Conservation (phyloP, 176 grass and related monocot genomes). For the Thalia dealbata region DNA sequence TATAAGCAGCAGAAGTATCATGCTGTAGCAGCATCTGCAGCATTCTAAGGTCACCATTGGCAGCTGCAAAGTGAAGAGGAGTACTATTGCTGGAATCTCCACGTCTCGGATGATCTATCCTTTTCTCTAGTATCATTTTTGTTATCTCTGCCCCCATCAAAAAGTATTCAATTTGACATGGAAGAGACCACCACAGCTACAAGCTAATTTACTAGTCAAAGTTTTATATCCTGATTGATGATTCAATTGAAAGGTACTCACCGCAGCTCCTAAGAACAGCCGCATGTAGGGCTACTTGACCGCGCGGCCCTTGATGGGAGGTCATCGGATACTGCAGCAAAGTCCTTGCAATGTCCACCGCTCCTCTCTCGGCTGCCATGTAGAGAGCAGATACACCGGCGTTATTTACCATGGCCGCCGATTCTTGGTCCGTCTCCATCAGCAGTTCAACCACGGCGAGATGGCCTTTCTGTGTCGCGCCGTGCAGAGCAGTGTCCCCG, state of each 20-base stretch:
- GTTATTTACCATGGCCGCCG: not conserved
- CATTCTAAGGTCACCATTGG: constrained; percentile 26
- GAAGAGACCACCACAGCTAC: too few relatives aligned
- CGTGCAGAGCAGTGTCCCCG: constrained; percentile 29
- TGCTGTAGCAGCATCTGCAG: constrained; percentile 36
- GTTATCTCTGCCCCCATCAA: constrained; percentile 45
- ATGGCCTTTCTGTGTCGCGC: constrained; percentile 15
- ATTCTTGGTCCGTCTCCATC: not conserved
- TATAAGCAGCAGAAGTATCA: constrained; percentile 35
- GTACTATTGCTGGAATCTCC: constrained; percentile 40
- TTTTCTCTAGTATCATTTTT: constrained; percentile 35
- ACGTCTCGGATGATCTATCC: constrained; percentile 24
- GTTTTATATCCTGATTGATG: not conserved
- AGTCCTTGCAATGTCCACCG: not conserved
- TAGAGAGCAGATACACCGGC: constrained; percentile 27
- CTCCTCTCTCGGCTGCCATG: constrained; percentile 15
- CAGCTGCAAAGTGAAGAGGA: constrained; percentile 67
- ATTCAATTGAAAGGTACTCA: not conserved
- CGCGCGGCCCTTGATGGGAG: constrained; percentile 22
- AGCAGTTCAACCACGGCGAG: not conserved
- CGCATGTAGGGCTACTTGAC: constrained; percentile 40
- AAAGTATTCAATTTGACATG: too few relatives aligned
- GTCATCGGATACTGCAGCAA: constrained; percentile 1
- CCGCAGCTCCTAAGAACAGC: constrained; percentile 18
- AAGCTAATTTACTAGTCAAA: too few relatives aligned